Evolutionary conservation across 2,329 filamentous ascomycete genomes (phyloP), one percentile per base, ranked within the genome.

Genomic region (Ceratocystis cacaofunesta): DNA sequence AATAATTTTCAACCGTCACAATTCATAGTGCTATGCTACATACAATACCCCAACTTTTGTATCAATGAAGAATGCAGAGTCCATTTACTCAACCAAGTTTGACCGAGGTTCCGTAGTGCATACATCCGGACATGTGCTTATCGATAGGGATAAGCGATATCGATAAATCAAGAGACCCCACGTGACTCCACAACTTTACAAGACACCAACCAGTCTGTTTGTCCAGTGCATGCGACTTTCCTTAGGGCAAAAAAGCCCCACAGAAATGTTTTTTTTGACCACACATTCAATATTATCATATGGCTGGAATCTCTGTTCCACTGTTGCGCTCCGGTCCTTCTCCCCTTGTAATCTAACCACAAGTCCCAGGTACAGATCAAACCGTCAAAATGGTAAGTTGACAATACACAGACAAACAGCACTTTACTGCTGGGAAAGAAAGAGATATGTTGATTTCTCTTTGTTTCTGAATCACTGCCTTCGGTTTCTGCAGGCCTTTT

Each of bases 361-460:
- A 67, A 64, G 62, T 64, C 48, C 65, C 65, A 64, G 62, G 65
- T 57, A 65, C 58, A 63, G n/a, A 67, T 67, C 62, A 78, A 76
- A 76, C 78, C 78, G 77, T 81, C 83, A 87, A 82, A 77, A 87
- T 87, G 85, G 85, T 87, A 79, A 87, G 85, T 85, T 79, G 52
- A 79, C 73, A 46, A 63, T n/a, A 57, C 36, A 41, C 30, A 32
- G 22, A 58, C 3, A n/a, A 8, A 58, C 12, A 32, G 55, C 55
- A 19, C 7, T 15, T 15, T 41, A 15, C 36, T 41, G 36, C 12
- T 41, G 12, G 12, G 30, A 28, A 19, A 36, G 1, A 58, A 32
- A 30, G 25, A n/a, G 30, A 36, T 17, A 19, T 19, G n/a, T 19
- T 50, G 8, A 32, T 19, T 60, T 36, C 30, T 58, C 50, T 22